A percentile compares a stretch with the other conserved stretches of the same genome.
Evolutionary conservation across 306 rosid species (phyloP).

Genomic region (Psophocarpus tetragonolobus): DNA sequence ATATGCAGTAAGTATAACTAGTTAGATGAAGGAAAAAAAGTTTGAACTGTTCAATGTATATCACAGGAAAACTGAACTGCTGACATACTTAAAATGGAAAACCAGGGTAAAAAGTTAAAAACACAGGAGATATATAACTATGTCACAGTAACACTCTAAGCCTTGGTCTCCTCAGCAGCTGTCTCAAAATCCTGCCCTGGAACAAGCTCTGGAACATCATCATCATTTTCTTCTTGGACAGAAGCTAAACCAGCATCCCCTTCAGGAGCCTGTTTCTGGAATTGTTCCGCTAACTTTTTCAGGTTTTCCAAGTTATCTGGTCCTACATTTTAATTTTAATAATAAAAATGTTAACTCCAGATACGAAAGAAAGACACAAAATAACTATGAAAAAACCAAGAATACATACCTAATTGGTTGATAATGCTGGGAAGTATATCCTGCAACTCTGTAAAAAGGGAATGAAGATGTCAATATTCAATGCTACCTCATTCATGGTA

Average conservation of each 20-base stretch:
- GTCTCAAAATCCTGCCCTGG: conserved; percentile 86
- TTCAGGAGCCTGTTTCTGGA: conserved; percentile 83
- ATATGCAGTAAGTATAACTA: background rate
- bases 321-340: conserved; percentile 60
- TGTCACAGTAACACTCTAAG: conserved; percentile 50
- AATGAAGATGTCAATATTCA: conserved; percentile 1
- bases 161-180: conserved; percentile 73
- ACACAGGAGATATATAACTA: conserved; percentile 42
- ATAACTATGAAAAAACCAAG: background rate
- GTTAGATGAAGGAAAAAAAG: conserved; percentile 31
- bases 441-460: conserved; percentile 69
- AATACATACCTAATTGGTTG: conserved; percentile 71
- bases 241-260: conserved; percentile 51
- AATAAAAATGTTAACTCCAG: background rate
- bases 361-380: background rate
- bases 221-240: conserved; percentile 66
- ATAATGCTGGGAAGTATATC: conserved; percentile 86
- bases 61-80: conserved; percentile 39
- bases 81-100: conserved; percentile 39
- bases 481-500: background rate
- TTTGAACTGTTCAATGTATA: conserved; percentile 37
- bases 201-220: conserved; percentile 91
- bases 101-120: conserved; percentile 13
- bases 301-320: conserved; percentile 93
- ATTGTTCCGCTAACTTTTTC: conserved; percentile 87